These are phyloP conservation scores for Theileria annulata DNA, from an alignment of 169 alveolate genomes.

Conservation along the genomic window DNA sequence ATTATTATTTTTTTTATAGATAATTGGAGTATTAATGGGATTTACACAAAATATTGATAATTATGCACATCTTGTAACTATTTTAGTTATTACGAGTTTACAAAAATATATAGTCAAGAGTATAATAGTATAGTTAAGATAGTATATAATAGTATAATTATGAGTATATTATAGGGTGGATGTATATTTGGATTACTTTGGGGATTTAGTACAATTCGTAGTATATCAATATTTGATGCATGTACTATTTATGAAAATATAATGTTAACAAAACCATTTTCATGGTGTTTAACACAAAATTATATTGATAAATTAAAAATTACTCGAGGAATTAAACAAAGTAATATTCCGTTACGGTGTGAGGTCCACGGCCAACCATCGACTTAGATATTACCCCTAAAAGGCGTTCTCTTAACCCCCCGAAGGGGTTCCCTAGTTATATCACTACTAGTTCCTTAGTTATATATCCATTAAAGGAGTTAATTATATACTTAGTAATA, in stretches of 20 bases:
- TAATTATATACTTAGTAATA: too few species aligned
- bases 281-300: constrained; percentile 55
- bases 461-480: too few species aligned
- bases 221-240: constrained; percentile 75
- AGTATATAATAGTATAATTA: too few species aligned
- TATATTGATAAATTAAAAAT: constrained; percentile 49
- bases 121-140: too few species aligned
- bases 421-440: too few species aligned
- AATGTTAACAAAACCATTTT: constrained; percentile 61
- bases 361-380: too few species aligned
- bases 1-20: constrained; percentile 11
- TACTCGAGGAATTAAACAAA: constrained; percentile 41
- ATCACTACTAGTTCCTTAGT: too few species aligned
- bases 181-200: constrained; percentile 77
- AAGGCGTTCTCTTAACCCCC: too few species aligned
- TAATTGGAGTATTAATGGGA: constrained; percentile 75
- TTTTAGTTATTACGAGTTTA: too few species aligned
- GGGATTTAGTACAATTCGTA: constrained; percentile 80
- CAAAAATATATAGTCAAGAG: too few species aligned
- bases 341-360: constrained; percentile 2
- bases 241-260: constrained; percentile 67
- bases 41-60: constrained; percentile 79
- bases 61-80: constrained; percentile 76
- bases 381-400: too few species aligned
- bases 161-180: constrained; percentile 67